Conservation (phyloP, 352 stramenopile genomes). For the Thalassiosira exigua region DNA sequence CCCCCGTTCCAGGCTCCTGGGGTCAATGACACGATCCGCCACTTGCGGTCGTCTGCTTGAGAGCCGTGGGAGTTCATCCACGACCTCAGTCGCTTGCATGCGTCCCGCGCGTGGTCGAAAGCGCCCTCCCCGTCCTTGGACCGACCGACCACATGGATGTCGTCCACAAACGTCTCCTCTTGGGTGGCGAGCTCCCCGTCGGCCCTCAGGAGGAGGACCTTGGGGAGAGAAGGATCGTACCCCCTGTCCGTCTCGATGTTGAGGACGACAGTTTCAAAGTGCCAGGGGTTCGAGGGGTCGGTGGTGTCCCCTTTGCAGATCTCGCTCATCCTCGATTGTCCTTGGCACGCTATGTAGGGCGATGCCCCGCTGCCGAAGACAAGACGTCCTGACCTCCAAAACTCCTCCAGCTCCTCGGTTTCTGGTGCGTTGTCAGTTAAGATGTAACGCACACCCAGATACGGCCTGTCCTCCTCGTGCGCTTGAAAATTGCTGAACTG, state of each 20-base stretch:
- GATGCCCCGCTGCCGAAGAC: conserved; percentile 30
- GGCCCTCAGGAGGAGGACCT: conserved; percentile 21
- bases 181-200: conserved; percentile 38
- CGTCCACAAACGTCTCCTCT: conserved; percentile 40
- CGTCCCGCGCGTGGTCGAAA: not conserved
- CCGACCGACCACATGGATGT: conserved; percentile 22
- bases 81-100: conserved; percentile 7
- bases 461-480: conserved; percentile 19
- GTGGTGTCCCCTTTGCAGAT: conserved; percentile 4
- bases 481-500: conserved; percentile 41
- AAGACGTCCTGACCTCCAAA: conserved; percentile 24
- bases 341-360: conserved; percentile 33
- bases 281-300: conserved; percentile 26
- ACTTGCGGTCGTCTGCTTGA: conserved; percentile 24
- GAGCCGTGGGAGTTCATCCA: conserved; percentile 38
- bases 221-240: conserved; percentile 31
- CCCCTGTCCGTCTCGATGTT: conserved; percentile 13
- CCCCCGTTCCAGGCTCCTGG: conserved; percentile 47
- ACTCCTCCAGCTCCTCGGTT: conserved; percentile 5
- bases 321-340: conserved; percentile 21
- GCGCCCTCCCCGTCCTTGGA: not conserved
- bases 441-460: conserved; percentile 27
- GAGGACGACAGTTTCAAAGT: conserved; percentile 25
- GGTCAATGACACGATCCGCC: conserved; percentile 3
- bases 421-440: conserved; percentile 16